Evolutionary conservation across 2,329 filamentous ascomycete species (phyloP), one percentile per base, ranked within the genome.

Genomic region (Hymenoscyphus infarciens): DNA sequence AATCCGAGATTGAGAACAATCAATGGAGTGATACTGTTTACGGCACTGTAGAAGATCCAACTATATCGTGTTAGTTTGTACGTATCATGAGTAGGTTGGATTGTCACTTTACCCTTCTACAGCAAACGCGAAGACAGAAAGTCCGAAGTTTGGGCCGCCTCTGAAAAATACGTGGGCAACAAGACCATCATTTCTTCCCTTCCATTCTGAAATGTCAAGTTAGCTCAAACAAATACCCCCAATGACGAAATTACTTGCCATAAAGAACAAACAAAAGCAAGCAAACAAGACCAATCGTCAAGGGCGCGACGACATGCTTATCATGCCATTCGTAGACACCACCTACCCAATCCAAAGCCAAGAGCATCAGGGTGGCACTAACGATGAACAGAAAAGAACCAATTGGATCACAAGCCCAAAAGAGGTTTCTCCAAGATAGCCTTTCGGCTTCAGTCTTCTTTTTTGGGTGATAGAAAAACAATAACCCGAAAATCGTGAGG

Each of bases 1-100:
- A 81, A 83, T 4, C 80, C 81, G 4, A 83, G 74, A 63, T 82
- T 75, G 3, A 82, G 75, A 2, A 79, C 74, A 56, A 83, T 78
- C 61, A 81, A 77, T 1, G 80, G 80, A 1, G 80, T 80, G 57
- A 82, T 73, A 25, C 78, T 78, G 70, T 82, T 82, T 63, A 83
- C 79, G 1, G 81, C 81, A 61, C 77, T 79, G 72, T 82, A 83
- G 69, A 83, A 85, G 61, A 85, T 82, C 82, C 82, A 85, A 15
- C 67, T 70, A 16, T 27, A 29, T 38, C 42, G 13, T 52, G 56
- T 57, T 16, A 64, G 16, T 59, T 49, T 2, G 35, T 15, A 57
- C 3, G 25, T 5, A 29, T 38, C 2, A 10, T 16, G 22, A 13
- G 35, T 22, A 33, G 16, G 8, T 0, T 19, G 15, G 13, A n/a